phyloP scores from a whole-genome alignment of 2,329 filamentous ascomycete species.

The Fusarium drepaniforme region DNA sequence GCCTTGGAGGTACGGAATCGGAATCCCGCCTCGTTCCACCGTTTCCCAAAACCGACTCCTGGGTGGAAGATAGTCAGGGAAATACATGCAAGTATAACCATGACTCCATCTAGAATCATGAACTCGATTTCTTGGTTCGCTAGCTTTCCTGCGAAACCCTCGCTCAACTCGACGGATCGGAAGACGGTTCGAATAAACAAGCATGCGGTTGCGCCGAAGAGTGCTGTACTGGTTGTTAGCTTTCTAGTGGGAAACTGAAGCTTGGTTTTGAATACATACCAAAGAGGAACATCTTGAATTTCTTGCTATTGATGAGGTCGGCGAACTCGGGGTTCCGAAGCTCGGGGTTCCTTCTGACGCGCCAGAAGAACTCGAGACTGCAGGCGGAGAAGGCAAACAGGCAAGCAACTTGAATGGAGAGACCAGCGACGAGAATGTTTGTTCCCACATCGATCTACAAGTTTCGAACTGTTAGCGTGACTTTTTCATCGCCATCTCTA shows the following conservation, averaged over 20 bases:
- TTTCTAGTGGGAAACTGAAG: neutral
- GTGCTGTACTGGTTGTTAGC: conserved; percentile 6
- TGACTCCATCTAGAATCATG: conserved; percentile 36
- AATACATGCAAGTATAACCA: conserved; percentile 31
- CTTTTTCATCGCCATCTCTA: no score
- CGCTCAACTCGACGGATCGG: conserved; percentile 30
- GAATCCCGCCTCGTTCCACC: conserved; percentile 30
- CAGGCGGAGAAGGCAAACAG: conserved; percentile 31
- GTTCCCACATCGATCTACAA: conserved; percentile 20
- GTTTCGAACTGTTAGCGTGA: no score
- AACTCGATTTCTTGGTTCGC: conserved; percentile 33
- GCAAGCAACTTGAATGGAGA: conserved; percentile 32
- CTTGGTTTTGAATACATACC: neutral
- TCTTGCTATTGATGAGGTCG: conserved; percentile 23
- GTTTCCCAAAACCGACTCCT: conserved; percentile 9
- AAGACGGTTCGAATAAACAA: conserved; percentile 31
- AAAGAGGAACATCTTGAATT: conserved; percentile 22
- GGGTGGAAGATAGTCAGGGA: conserved; percentile 29
- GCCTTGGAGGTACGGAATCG: conserved; percentile 25
- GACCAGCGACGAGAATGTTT: conserved; percentile 32
- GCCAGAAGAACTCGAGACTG: conserved; percentile 32
- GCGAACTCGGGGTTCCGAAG: conserved; percentile 18
- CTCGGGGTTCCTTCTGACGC: conserved; percentile 21
- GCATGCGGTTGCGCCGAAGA: conserved; percentile 14
- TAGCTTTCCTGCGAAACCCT: conserved; percentile 28